These are phyloP conservation scores for Setomelanomma holmii DNA, from an alignment of 2,329 filamentous ascomycete species.

Conservation along the genomic window DNA sequence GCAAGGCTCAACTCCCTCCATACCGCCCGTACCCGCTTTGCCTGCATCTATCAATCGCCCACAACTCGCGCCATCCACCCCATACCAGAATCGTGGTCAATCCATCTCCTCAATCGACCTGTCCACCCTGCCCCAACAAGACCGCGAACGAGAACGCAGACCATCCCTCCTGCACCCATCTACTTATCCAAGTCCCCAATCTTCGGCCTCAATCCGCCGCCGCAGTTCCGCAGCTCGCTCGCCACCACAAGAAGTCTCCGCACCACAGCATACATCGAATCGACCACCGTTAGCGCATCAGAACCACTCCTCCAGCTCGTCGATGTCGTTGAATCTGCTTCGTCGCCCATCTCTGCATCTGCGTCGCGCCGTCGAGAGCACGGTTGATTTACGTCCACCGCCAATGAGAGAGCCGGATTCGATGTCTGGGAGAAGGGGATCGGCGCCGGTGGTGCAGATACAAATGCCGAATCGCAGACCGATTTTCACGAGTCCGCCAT, in stretches of 20 bases:
- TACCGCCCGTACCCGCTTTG: constrained; percentile 34
- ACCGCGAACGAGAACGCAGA: constrained; percentile 24
- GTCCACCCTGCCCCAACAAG: constrained; percentile 13
- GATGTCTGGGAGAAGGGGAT: constrained; percentile 32
- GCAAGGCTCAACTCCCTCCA: constrained; percentile 10
- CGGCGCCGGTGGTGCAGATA: constrained; percentile 25
- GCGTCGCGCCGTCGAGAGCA: constrained; percentile 25
- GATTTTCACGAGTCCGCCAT: neutral
- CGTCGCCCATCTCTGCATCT: constrained; percentile 21
- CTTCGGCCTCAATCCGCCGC: constrained; percentile 24
- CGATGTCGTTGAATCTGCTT: neutral
- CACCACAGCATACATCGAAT: constrained; percentile 9
- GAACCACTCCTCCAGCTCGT: constrained; percentile 3
- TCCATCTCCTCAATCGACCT: constrained; percentile 36
- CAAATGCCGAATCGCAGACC: constrained; percentile 17
- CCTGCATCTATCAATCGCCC: constrained; percentile 29
- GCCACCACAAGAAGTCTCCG: constrained; percentile 18
- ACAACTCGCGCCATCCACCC: constrained; percentile 21
- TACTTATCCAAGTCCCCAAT: constrained; percentile 42
- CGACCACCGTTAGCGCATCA: constrained; percentile 4
- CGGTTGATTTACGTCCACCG: constrained; percentile 29
- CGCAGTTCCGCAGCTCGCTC: constrained; percentile 32
- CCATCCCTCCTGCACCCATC: constrained; percentile 44
- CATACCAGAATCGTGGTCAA: constrained; percentile 27
- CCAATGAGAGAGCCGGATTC: constrained; percentile 20